Evolutionary conservation across 106 monocot species (phyloP).

Genomic region (Dioscorea dumetorum): DNA sequence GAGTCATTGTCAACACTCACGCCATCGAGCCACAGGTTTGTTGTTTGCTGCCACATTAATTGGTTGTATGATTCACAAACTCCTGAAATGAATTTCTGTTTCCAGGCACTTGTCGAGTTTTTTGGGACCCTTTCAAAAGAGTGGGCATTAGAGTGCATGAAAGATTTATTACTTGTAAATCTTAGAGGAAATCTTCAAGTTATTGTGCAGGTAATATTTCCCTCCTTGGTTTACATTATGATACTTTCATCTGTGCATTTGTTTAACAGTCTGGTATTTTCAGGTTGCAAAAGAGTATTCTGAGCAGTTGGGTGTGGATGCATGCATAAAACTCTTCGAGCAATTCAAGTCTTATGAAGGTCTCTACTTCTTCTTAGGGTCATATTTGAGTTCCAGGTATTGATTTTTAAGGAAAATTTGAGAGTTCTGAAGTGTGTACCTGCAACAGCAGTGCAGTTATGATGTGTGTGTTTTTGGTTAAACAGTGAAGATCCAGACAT

Average conservation of each 20-base stretch:
- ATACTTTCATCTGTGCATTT: too few species aligned
- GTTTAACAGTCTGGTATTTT: slow-evolving; percentile 4
- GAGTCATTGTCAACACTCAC: slow-evolving; percentile 97
- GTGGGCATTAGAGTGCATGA: slow-evolving; percentile 99
- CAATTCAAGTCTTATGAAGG: slow-evolving; percentile 86
- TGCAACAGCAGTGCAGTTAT: too few species aligned
- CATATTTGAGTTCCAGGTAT: slow-evolving; percentile 94
- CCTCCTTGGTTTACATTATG: not conserved
- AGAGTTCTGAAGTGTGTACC: too few species aligned
- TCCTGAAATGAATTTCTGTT: not conserved
- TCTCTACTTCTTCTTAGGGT: slow-evolving; percentile 93
- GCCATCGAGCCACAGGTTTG: slow-evolving; percentile 98
- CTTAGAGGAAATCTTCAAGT: slow-evolving; percentile 98
- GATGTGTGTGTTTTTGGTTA: not conserved
- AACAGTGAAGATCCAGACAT: slow-evolving; percentile 98
- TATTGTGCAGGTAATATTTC: slow-evolving; percentile 75
- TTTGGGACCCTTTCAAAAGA: slow-evolving; percentile 98
- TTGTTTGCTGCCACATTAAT: slow-evolving; percentile 1
- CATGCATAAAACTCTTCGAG: slow-evolving; percentile 79
- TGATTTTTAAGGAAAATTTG: not conserved
- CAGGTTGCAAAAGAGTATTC: slow-evolving; percentile 97
- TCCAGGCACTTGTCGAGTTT: slow-evolving; percentile 90
- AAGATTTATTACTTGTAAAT: slow-evolving; percentile 91
- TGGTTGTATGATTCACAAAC: not conserved
- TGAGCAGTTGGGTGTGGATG: slow-evolving; percentile 90